Conservation (phyloP, 163 green algal genomes). For the Coccomyxa subellipsoidea region DNA sequence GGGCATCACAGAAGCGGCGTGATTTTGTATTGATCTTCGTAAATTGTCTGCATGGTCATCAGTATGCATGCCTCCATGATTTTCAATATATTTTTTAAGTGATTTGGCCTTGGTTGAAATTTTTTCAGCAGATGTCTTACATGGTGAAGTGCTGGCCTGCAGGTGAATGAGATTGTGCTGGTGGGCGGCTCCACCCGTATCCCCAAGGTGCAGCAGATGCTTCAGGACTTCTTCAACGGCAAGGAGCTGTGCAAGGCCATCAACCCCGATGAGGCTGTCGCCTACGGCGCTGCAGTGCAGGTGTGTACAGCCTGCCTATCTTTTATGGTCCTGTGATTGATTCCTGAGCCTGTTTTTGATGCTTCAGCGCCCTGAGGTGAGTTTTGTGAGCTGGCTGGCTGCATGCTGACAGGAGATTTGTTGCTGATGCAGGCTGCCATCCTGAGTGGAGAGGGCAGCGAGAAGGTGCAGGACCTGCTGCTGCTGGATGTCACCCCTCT, state of each 20-base stretch:
- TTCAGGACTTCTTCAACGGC: constrained; percentile 95
- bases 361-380: background rate
- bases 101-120: no score
- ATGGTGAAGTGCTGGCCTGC: background rate
- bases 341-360: background rate
- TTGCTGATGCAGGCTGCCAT: constrained; percentile 51
- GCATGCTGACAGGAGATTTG: background rate
- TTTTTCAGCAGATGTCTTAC: background rate
- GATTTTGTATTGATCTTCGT: no score
- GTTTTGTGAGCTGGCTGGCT: background rate
- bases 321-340: background rate
- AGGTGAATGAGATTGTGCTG: constrained; percentile 92
- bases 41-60: no score
- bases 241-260: constrained; percentile 98
- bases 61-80: no score
- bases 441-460: constrained; percentile 48
- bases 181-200: constrained; percentile 90
- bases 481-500: constrained; percentile 95
- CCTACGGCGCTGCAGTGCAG: constrained; percentile 88
- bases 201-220: constrained; percentile 90
- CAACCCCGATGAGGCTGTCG: constrained; percentile 98
- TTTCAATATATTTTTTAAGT: no score
- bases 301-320: background rate
- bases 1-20: no score
- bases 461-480: constrained; percentile 82